Evolutionary conservation across 352 stramenopile genomes (phyloP).

Genomic region (Saprolegnia diclina): DNA sequence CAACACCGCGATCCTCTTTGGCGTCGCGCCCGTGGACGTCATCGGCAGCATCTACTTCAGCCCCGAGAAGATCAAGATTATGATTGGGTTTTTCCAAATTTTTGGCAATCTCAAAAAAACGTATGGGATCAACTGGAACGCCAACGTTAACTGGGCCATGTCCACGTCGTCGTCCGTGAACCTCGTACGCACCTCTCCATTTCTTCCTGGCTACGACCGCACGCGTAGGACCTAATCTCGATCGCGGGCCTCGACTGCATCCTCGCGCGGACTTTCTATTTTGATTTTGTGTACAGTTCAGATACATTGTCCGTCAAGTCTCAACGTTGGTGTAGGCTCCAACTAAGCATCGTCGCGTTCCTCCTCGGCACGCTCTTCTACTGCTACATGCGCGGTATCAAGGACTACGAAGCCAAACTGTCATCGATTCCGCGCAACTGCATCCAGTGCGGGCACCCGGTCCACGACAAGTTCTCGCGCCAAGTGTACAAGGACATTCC

Average conservation of each 20-base stretch:
- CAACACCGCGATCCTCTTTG: slow-evolving; percentile 46
- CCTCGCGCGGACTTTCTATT: slow-evolving; percentile 68
- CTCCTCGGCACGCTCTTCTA: slow-evolving; percentile 18
- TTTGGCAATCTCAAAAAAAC: slow-evolving; percentile 69
- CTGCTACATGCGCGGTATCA: slow-evolving; percentile 53
- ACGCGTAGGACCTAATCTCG: slow-evolving; percentile 52
- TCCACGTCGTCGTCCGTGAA: slow-evolving; percentile 65
- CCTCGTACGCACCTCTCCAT: slow-evolving; percentile 35
- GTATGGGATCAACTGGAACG: slow-evolving; percentile 63
- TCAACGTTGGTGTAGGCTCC: slow-evolving; percentile 28
- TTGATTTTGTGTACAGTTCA: slow-evolving; percentile 56
- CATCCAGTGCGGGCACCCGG: slow-evolving; percentile 50
- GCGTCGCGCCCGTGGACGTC: slow-evolving; percentile 45
- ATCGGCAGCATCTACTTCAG: slow-evolving; percentile 36
- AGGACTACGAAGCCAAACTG: slow-evolving; percentile 55
- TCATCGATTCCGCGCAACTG: slow-evolving; percentile 69
- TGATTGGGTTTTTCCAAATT: slow-evolving; percentile 77
- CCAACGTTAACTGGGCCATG: slow-evolving; percentile 53
- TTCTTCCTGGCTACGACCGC: not conserved
- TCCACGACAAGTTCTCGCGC: slow-evolving; percentile 36
- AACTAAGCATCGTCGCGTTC: slow-evolving; percentile 7
- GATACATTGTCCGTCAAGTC: not conserved
- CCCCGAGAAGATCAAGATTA: slow-evolving; percentile 71
- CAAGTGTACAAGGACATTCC: slow-evolving; percentile 13
- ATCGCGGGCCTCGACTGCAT: slow-evolving; percentile 71